Evolutionary conservation across 1,284 basidiomycete genomes (phyloP).

Genomic region (Termitomyces sp.): DNA sequence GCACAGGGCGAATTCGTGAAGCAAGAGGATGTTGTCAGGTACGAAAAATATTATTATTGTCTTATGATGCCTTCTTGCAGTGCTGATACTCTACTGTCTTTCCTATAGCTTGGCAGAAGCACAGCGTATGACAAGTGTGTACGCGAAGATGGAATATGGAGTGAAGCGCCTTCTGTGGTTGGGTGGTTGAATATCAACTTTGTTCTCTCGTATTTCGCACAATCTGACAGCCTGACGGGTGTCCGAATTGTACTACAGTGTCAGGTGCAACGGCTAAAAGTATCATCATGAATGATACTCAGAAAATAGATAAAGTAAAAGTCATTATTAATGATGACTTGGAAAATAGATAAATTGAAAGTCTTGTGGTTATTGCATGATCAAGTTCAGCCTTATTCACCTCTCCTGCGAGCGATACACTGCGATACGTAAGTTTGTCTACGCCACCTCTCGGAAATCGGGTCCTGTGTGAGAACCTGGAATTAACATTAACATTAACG

Average conservation of each 20-base stretch:
- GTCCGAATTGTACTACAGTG: not conserved
- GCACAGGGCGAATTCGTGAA: constrained; percentile 47
- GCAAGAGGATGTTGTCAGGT: constrained; percentile 79
- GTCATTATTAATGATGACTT: not conserved
- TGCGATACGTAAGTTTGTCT: not conserved
- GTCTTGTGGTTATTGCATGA: not conserved
- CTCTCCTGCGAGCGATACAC: not conserved
- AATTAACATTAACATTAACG: too few relatives aligned
- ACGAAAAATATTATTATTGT: constrained; percentile 5
- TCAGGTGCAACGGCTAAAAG: not conserved
- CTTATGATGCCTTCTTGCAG: not conserved
- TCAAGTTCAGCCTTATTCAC: not conserved
- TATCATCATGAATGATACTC: not conserved
- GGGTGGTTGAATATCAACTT: constrained; percentile 42
- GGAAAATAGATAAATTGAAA: not conserved
- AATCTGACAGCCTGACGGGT: not conserved
- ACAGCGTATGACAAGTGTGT: constrained; percentile 73
- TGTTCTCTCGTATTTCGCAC: not conserved
- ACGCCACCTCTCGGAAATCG: constrained; percentile 1
- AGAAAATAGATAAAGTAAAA: not conserved
- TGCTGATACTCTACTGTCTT: constrained; percentile 9
- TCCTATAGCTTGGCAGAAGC: constrained; percentile 68
- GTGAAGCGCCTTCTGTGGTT: constrained; percentile 86
- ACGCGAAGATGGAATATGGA: constrained; percentile 88
- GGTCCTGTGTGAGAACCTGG: not conserved